Conservation (phyloP, 2,329 filamentous ascomycete species). For the Paradendryphiella salina region DNA sequence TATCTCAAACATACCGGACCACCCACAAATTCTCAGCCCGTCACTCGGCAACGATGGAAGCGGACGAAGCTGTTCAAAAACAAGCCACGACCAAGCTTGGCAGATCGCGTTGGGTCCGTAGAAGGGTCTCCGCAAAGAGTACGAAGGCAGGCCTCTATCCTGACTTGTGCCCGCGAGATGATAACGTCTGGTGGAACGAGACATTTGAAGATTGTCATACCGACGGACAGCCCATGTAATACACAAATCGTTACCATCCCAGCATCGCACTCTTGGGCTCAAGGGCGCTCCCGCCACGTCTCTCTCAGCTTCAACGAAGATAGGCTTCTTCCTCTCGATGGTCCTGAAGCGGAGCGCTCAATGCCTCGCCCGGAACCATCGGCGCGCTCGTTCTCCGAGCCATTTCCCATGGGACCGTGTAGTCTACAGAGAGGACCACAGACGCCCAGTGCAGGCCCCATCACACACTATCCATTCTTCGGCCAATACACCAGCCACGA, state of each 20-base stretch:
- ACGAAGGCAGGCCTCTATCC: slow-evolving; percentile 20
- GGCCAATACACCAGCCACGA: slow-evolving; percentile 25
- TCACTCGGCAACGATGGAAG: slow-evolving; percentile 19
- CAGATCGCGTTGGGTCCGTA: slow-evolving; percentile 27
- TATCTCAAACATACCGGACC: slow-evolving; percentile 41
- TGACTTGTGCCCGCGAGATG: slow-evolving; percentile 35
- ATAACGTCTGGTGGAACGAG: slow-evolving; percentile 35
- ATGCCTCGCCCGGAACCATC: slow-evolving; percentile 17
- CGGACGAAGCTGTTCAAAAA: slow-evolving; percentile 32
- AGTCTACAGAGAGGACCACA: slow-evolving; percentile 22
- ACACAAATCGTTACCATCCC: slow-evolving; percentile 13
- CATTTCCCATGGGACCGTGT: slow-evolving; percentile 16
- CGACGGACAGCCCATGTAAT: slow-evolving; percentile 15
- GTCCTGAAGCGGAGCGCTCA: slow-evolving; percentile 23
- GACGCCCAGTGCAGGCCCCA: slow-evolving; percentile 21
- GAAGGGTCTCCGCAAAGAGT: slow-evolving; percentile 26
- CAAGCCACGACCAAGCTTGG: slow-evolving; percentile 29
- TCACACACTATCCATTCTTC: slow-evolving; percentile 31
- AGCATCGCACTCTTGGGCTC: slow-evolving; percentile 3
- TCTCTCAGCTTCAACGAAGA: slow-evolving; percentile 35
- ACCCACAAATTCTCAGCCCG: slow-evolving; percentile 13
- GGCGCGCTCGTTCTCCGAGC: slow-evolving; percentile 20
- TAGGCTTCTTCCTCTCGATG: slow-evolving; percentile 32
- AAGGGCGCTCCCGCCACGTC: slow-evolving; percentile 19
- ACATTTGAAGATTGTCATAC: slow-evolving; percentile 38